Base-by-base conservation (phyloP, 2,329 filamentous ascomycete genomes). In the Tolypocladium guangdongense region DNA sequence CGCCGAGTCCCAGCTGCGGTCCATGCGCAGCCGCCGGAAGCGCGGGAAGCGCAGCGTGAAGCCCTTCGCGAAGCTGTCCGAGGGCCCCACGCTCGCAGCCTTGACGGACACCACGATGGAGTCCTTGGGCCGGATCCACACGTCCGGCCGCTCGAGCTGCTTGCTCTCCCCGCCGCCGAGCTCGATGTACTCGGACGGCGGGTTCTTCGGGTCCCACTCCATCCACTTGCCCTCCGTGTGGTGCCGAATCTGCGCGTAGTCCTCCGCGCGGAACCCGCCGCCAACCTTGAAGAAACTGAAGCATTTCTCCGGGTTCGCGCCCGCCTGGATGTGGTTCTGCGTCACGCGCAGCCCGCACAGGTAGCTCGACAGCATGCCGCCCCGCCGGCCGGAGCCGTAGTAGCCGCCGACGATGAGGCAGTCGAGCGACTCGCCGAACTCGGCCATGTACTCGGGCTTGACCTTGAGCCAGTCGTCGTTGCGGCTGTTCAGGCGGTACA, bases 381-480 rank as follows among this genome's bases (percentile, higher is more conserved):
- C 93, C 49, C 93, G 82, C 53, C 81, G 83, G 0, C 93, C 93
- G 33, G 87, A 88, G 16, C 93, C 93, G 66, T 88, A 99, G 70
- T 96, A 97, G 10, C 90, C 93, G 52, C 92, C 93, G 52, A 99
- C 82, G 18, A 99, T 77, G 16, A 96, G 74, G 59, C 90, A 90
- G 66, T 99, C 93, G 4, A 99, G 81, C 0, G 87, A 89, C 69
- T 97, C 92, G 56, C 93, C 93, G 66, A 93, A 96, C 57, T 96
- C 92, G 2, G 85, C 85, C 91, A 97, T 96, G 68, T 99, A 99
- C 59, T 99, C 93, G 1, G 93, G 93, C 64, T 99, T 99, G 10
- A 99, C 91, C 67, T 99, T 99, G 71, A 96, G 86, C 93, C 93
- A 99, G 68, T 96, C 89, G 61, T 95, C 88, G 62, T 95, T 93